phyloP scores from a whole-genome alignment of 805 yeast species.

The Candida xiaguanensis region DNA sequence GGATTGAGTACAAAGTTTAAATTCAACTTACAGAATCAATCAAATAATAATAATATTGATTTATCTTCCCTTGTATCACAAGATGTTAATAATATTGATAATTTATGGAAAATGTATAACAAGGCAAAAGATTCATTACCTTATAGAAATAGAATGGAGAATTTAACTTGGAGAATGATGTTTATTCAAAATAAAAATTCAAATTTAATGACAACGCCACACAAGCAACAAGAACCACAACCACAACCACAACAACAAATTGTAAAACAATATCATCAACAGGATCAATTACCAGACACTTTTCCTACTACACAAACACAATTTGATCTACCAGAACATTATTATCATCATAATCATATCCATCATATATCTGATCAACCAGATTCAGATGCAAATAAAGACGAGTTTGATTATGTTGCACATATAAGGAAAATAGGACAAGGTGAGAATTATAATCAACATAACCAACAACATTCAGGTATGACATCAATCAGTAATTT shows the following conservation, averaged over 20 bases:
- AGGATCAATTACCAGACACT: not conserved
- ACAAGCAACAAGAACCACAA: not conserved
- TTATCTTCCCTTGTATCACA: constrained; percentile 6
- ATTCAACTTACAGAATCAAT: constrained; percentile 1
- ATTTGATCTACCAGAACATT: not conserved
- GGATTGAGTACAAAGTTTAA: constrained; percentile 6
- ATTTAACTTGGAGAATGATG: constrained; percentile 87
- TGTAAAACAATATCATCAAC: not conserved
- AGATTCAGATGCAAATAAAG: constrained; percentile 41
- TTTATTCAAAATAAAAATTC: constrained; percentile 32
- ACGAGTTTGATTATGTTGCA: constrained; percentile 61
- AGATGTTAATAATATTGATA: constrained; percentile 15
- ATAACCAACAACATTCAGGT: constrained; percentile 2
- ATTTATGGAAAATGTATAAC: constrained; percentile 77
- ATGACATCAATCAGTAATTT: constrained; percentile 8
- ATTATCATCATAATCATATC: not conserved
- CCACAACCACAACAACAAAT: constrained; percentile 1
- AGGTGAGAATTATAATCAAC: constrained; percentile 2
- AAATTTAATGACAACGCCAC: not conserved
- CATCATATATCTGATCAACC: not conserved
- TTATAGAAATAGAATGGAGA: constrained; percentile 72
- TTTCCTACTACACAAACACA: not conserved
- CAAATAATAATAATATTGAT: not conserved
- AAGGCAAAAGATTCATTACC: constrained; percentile 74
- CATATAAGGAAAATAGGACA: constrained; percentile 57